Percentiles rank a stretch among this genome's conserved stretches.
phyloP scores from a whole-genome alignment of 2,329 filamentous ascomycete genomes.

The Sarocladium strictum region DNA sequence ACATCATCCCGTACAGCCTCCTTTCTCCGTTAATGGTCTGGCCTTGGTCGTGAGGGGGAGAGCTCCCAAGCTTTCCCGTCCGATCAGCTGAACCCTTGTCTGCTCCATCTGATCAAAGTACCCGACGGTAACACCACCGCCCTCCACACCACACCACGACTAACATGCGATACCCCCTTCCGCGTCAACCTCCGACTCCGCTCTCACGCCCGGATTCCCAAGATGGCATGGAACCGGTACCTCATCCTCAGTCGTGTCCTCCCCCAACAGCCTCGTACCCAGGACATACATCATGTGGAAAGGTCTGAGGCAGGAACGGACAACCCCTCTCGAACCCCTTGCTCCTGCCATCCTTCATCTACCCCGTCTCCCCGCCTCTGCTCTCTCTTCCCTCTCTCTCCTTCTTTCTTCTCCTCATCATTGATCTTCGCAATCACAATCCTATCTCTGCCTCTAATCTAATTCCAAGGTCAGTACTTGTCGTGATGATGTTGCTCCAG shows the following conservation, averaged over 20 bases:
- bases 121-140: neutral
- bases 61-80: neutral
- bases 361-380: conserved; percentile 21
- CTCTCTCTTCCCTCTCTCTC: conserved; percentile 17
- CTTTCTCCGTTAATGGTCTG: neutral
- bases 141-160: conserved; percentile 1
- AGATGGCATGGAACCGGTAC: neutral
- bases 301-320: conserved; percentile 8
- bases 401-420: conserved; percentile 15
- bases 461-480: conserved; percentile 14
- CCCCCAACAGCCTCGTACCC: neutral
- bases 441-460: conserved; percentile 10
- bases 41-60: conserved; percentile 7
- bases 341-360: conserved; percentile 20
- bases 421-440: conserved; percentile 10
- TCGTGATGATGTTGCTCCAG: neutral
- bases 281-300: conserved; percentile 3
- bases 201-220: neutral
- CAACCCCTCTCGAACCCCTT: conserved; percentile 7
- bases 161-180: conserved; percentile 4
- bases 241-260: neutral
- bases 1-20: neutral
- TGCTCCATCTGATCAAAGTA: neutral
- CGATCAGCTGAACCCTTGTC: neutral
- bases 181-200: neutral